Conservation (phyloP, 768 basidiomycete genomes). For the Lepiota venenata region DNA sequence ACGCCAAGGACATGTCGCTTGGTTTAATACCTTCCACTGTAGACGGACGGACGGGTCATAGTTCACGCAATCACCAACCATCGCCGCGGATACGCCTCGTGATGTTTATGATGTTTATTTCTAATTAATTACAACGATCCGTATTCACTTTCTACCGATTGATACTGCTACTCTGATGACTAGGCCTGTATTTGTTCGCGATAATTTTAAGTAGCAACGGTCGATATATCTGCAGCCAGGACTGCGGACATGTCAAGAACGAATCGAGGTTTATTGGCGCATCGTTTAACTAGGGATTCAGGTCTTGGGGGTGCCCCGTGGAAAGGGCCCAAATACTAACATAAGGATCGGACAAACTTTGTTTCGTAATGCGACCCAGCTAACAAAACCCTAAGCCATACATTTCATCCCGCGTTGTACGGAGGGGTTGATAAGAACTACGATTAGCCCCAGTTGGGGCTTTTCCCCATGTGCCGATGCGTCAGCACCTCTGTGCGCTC, state of each 20-base stretch:
- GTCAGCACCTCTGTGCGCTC: background rate
- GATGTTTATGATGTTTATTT: background rate
- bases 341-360: no score
- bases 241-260: no score
- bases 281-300: no score
- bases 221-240: no score
- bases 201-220: no score
- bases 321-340: no score
- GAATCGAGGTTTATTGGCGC: no score
- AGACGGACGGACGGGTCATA: no score
- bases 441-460: background rate
- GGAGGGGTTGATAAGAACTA: conserved; percentile 2
- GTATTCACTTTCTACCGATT: background rate
- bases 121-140: background rate
- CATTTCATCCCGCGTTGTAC: background rate
- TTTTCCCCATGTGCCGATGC: background rate
- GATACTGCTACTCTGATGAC: no score
- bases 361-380: no score
- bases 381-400: background rate
- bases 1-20: background rate
- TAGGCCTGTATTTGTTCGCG: no score
- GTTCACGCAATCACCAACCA: background rate
- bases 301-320: no score
- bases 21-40: background rate
- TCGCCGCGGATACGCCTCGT: background rate